phyloP scores from a whole-genome alignment of 768 basidiomycete genomes.

The Macrolepiota albuminosa region DNA sequence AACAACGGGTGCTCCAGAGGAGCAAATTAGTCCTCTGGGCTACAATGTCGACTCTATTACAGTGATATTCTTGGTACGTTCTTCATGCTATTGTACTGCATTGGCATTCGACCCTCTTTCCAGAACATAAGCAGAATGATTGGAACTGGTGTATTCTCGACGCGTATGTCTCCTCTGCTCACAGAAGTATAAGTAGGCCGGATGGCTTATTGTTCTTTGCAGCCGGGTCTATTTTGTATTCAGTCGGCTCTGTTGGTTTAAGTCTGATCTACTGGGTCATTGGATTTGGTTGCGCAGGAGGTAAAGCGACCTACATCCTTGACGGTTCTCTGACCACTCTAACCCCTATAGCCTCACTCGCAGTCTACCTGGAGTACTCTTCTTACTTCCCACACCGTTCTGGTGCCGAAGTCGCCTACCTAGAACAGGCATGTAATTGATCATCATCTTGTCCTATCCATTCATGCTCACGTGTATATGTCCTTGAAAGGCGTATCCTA shows the following conservation, averaged over 20 bases:
- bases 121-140: slow-evolving; percentile 35
- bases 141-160: slow-evolving; percentile 33
- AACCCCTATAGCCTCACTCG: slow-evolving; percentile 22
- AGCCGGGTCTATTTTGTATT: slow-evolving; percentile 32
- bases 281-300: slow-evolving; percentile 30
- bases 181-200: not conserved
- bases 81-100: not conserved
- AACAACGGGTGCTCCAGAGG: slow-evolving; percentile 24
- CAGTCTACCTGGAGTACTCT: slow-evolving; percentile 41
- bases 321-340: not conserved
- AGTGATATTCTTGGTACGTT: slow-evolving; percentile 10
- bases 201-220: not conserved
- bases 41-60: slow-evolving; percentile 26
- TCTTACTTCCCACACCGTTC: slow-evolving; percentile 45
- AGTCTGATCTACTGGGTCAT: slow-evolving; percentile 39
- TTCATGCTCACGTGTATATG: slow-evolving; percentile 7
- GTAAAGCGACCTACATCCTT: slow-evolving; percentile 11
- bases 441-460: not conserved
- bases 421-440: slow-evolving; percentile 30
- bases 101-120: not conserved
- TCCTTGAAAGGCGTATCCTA: slow-evolving; percentile 32
- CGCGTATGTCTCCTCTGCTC: slow-evolving; percentile 15
- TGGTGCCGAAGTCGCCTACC: slow-evolving; percentile 45
- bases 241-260: slow-evolving; percentile 33
- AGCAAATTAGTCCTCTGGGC: slow-evolving; percentile 29